Evolutionary conservation across 257 asterid genomes (phyloP).

Genomic region (Oldenlandia corymbosa): DNA sequence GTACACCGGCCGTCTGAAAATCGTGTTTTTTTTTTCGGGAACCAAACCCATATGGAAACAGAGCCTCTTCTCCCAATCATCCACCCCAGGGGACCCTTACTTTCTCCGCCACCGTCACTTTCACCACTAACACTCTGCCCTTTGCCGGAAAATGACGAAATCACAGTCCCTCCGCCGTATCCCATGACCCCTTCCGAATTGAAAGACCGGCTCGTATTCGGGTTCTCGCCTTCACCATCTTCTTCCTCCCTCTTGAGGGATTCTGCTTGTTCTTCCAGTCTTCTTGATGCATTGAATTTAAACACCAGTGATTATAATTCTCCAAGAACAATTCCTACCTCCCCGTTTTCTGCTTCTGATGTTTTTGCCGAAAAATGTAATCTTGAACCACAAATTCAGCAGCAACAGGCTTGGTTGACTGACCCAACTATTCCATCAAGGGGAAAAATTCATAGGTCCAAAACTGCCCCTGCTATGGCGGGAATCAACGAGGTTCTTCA

Average conservation of each 20-base stretch:
- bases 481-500: constrained; percentile 52
- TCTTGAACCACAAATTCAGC: constrained; percentile 38
- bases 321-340: constrained; percentile 14
- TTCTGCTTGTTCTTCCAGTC: constrained; percentile 29
- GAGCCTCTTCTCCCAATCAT: constrained; percentile 63
- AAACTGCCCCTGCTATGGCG: constrained; percentile 90
- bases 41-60: constrained; percentile 44
- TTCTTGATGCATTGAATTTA: constrained; percentile 42
- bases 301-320: constrained; percentile 24
- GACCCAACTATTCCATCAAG: constrained; percentile 53
- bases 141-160: constrained; percentile 54
- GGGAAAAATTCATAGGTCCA: constrained; percentile 69
- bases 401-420: constrained; percentile 49
- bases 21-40: constrained; percentile 16
- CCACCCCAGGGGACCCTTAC: constrained; percentile 27
- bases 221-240: constrained; percentile 43
- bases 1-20: constrained; percentile 14
- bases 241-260: constrained; percentile 30
- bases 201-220: constrained; percentile 68
- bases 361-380: constrained; percentile 9
- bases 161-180: constrained; percentile 42
- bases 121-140: constrained; percentile 50
- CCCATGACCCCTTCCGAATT: constrained; percentile 63
- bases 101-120: constrained; percentile 25
- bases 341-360: constrained; percentile 13